Conservation (phyloP, 2,329 filamentous ascomycete species). For the Trichoderma harzianum region DNA sequence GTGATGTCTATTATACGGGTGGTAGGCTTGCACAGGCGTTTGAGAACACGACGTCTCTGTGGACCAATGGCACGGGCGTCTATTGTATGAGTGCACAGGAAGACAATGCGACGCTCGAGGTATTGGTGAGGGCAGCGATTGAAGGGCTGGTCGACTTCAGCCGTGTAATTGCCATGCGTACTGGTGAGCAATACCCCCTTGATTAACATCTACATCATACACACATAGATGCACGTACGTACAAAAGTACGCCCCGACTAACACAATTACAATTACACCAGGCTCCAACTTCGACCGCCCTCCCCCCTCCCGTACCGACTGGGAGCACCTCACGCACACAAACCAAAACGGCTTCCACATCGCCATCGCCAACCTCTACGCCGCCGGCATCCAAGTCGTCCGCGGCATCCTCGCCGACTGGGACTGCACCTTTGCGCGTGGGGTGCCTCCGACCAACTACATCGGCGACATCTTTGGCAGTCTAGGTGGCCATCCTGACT, state of each 20-base stretch:
- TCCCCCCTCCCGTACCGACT: slow-evolving; percentile 52
- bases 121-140: slow-evolving; percentile 57
- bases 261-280: slow-evolving; percentile 6
- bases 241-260: background rate
- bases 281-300: slow-evolving; percentile 71
- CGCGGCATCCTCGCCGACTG: slow-evolving; percentile 60
- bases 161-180: slow-evolving; percentile 65
- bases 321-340: slow-evolving; percentile 56
- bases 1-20: slow-evolving; percentile 70
- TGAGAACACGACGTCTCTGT: slow-evolving; percentile 58
- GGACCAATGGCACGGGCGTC: slow-evolving; percentile 64
- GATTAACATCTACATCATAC: background rate
- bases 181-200: slow-evolving; percentile 36
- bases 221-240: background rate
- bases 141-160: slow-evolving; percentile 60
- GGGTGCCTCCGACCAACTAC: slow-evolving; percentile 61
- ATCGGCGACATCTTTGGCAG: slow-evolving; percentile 69
- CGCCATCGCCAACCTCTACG: slow-evolving; percentile 63
- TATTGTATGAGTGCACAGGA: slow-evolving; percentile 74
- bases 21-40: slow-evolving; percentile 59
- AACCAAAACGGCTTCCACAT: slow-evolving; percentile 63
- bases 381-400: slow-evolving; percentile 62
- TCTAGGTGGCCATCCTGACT: slow-evolving; percentile 62
- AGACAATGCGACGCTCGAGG: slow-evolving; percentile 67
- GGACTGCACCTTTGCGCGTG: slow-evolving; percentile 55